phyloP scores from a whole-genome alignment of 2,329 filamentous ascomycete species.

The Arachnomyces sp. region DNA sequence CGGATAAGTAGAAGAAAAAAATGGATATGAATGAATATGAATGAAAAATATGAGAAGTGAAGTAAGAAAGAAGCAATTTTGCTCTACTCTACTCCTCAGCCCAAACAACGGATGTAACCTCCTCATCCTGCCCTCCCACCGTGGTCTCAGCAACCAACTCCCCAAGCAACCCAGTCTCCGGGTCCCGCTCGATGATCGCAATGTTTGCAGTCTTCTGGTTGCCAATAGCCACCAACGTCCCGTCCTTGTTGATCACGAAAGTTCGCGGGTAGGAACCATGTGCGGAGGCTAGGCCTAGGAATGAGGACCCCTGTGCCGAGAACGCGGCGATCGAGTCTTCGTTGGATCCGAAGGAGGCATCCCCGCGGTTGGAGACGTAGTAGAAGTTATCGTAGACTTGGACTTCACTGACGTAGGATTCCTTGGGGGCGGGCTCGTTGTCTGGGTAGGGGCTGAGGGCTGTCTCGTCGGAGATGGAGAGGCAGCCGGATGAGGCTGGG shows the following conservation, averaged over 20 bases:
- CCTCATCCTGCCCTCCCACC: conserved; percentile 25
- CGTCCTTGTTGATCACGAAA: conserved; percentile 57
- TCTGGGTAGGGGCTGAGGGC: conserved; percentile 21
- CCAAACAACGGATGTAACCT: too few species aligned
- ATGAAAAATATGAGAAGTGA: too few species aligned
- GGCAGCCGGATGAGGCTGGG: conserved; percentile 20
- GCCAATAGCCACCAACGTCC: conserved; percentile 56
- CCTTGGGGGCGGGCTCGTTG: conserved; percentile 16
- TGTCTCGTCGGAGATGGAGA: conserved; percentile 17
- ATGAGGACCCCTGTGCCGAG: conserved; percentile 53
- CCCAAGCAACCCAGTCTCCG: conserved; percentile 51
- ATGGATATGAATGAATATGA: too few species aligned
- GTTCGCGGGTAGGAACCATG: conserved; percentile 60
- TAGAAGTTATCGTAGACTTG: conserved; percentile 14
- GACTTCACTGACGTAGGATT: conserved; percentile 22
- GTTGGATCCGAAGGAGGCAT: conserved; percentile 19
- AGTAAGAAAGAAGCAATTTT: too few species aligned
- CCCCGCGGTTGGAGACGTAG: conserved; percentile 27
- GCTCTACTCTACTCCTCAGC: too few species aligned
- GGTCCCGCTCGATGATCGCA: conserved; percentile 53
- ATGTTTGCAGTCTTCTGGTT: conserved; percentile 55
- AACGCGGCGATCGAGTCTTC: conserved; percentile 26
- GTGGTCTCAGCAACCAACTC: conserved; percentile 22
- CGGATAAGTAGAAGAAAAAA: too few species aligned
- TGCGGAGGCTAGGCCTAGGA: conserved; percentile 52